A percentile compares a stretch with the other conserved stretches of the same genome.
Conservation (phyloP, 176 grass and related monocot genomes). For the Oryza longistaminata region DNA sequence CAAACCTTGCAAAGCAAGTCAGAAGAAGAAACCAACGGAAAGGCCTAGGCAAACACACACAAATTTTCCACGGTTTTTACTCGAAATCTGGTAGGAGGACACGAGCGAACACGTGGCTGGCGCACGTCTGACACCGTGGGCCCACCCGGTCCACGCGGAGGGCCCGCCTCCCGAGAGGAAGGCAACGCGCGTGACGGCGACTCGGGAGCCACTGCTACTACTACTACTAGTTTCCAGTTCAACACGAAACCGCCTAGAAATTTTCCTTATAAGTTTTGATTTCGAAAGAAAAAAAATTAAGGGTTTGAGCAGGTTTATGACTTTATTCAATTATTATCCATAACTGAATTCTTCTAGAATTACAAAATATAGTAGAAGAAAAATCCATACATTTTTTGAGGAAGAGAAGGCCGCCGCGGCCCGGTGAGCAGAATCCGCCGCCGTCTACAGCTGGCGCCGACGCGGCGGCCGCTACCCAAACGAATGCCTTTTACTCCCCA, state of each 20-base stretch:
- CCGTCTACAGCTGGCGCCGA: too few relatives aligned
- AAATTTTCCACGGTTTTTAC: not conserved
- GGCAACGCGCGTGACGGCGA: not conserved
- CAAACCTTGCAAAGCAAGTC: conserved; percentile 31
- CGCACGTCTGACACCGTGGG: not conserved
- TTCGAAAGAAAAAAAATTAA: too few relatives aligned
- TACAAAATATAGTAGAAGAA: too few relatives aligned
- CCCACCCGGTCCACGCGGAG: not conserved
- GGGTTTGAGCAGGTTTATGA: not conserved
- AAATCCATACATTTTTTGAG: too few relatives aligned
- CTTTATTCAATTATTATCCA: too few relatives aligned
- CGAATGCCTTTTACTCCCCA: too few relatives aligned
- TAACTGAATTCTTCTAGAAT: too few relatives aligned
- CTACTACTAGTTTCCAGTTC: not conserved
- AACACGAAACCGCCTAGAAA: not conserved
- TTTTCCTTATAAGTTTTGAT: too few relatives aligned
- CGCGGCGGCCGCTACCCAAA: too few relatives aligned
- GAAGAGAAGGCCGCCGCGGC: not conserved
- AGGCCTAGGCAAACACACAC: not conserved
- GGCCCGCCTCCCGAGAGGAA: not conserved
- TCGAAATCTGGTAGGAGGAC: too few relatives aligned
- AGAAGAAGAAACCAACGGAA: not conserved
- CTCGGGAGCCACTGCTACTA: not conserved
- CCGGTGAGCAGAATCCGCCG: too few relatives aligned
- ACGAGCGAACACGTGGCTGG: not conserved